Percentiles rank a stretch among this genome's conserved stretches.
phyloP scores from a whole-genome alignment of 1,139 yeast genomes.

The Suhomyces guaymorum region DNA sequence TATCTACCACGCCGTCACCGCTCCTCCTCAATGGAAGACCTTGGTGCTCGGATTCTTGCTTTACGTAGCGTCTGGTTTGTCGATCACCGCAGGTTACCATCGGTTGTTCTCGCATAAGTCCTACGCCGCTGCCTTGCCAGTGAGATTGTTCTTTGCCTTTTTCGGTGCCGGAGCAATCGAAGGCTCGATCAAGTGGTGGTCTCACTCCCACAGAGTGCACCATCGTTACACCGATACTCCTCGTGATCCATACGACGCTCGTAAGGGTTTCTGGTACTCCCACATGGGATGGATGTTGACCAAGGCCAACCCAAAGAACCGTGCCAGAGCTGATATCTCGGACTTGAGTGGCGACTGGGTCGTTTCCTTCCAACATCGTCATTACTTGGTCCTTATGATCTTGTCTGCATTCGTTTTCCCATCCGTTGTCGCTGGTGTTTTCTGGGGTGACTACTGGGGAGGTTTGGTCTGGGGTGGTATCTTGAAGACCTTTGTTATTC shows the following conservation, averaged over 20 bases:
- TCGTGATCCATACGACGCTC: constrained; percentile 97
- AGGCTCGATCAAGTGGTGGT: constrained; percentile 99
- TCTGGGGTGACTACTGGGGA: constrained; percentile 90
- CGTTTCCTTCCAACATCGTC: constrained; percentile 90
- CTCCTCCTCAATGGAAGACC: constrained; percentile 63
- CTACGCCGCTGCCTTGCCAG: constrained; percentile 72
- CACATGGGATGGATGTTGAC: constrained; percentile 98
- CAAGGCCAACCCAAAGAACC: constrained; percentile 89
- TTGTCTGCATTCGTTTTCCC: constrained; percentile 74
- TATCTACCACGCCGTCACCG: constrained; percentile 45
- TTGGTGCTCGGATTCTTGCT: constrained; percentile 57
- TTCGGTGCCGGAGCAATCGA: constrained; percentile 95
- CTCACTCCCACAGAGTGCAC: constrained; percentile 94
- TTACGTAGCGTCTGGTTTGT: constrained; percentile 75
- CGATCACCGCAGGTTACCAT: constrained; percentile 96
- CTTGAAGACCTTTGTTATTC: constrained; percentile 78
- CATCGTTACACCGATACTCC: constrained; percentile 96
- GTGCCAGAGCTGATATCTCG: constrained; percentile 94
- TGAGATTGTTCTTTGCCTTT: constrained; percentile 71
- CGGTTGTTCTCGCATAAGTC: constrained; percentile 88
- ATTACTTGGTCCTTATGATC: constrained; percentile 71
- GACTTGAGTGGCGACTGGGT: constrained; percentile 90
- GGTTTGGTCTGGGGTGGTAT: constrained; percentile 92
- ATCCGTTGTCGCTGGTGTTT: constrained; percentile 68
- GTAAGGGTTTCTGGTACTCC: constrained; percentile 92